phyloP scores from a whole-genome alignment of 257 asterid genomes.

The Echites panduratus region DNA sequence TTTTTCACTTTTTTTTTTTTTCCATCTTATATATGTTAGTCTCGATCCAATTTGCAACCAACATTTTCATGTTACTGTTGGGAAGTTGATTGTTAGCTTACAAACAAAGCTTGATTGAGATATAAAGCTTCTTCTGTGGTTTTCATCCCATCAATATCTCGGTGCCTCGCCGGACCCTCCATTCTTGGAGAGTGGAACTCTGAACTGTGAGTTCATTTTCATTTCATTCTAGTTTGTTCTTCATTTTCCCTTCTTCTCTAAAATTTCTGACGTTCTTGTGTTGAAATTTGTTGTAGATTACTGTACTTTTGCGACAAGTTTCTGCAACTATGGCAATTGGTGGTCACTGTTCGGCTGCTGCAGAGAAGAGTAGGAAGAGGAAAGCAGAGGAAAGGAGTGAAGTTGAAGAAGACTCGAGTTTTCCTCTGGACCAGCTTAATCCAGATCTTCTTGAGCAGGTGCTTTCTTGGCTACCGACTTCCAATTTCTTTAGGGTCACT shows the following conservation, averaged over 20 bases:
- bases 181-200: too few species aligned
- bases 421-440: conserved; percentile 56
- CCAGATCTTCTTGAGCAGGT: conserved; percentile 80
- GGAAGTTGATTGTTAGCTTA: conserved; percentile 4
- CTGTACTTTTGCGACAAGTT: neutral
- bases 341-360: neutral
- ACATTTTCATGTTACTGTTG: conserved; percentile 2
- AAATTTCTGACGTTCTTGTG: neutral
- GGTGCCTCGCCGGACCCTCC: neutral
- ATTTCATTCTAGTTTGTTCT: neutral
- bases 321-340: conserved; percentile 27
- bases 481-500: conserved; percentile 44
- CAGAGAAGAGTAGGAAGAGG: conserved; percentile 19
- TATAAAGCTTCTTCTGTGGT: neutral
- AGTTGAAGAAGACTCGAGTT: conserved; percentile 13
- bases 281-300: neutral
- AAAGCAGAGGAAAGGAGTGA: conserved; percentile 25
- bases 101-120: conserved; percentile 12
- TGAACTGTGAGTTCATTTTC: neutral
- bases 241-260: neutral
- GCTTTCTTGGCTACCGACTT: conserved; percentile 77
- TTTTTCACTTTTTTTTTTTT: neutral
- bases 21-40: conserved; percentile 10
- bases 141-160: neutral
- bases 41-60: conserved; percentile 13